phyloP scores from a whole-genome alignment of 371 early-diverging fungal species.

The Rhizopus stolonifer region DNA sequence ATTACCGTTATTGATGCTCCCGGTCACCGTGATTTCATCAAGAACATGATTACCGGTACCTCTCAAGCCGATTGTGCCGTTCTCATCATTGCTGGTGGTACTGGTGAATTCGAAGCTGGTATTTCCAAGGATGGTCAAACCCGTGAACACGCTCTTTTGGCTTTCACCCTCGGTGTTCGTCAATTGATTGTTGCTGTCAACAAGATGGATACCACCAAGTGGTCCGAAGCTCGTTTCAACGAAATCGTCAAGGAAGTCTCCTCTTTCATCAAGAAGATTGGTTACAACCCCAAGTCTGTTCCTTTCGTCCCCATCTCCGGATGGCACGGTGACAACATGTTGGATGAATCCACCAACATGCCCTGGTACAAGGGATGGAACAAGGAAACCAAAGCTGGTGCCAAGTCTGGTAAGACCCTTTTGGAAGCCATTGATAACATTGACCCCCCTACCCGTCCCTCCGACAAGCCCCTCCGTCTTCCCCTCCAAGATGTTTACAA shows the following conservation, averaged over 20 bases:
- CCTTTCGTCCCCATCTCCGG: constrained; percentile 97
- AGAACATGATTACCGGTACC: constrained; percentile 99
- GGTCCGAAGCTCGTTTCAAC: constrained; percentile 90
- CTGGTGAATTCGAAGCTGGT: constrained; percentile 98
- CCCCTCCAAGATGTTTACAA: constrained; percentile 98
- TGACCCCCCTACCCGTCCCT: constrained; percentile 89
- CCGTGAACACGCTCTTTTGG: constrained; percentile 98
- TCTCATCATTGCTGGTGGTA: constrained; percentile 92
- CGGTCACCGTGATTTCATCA: constrained; percentile 99
- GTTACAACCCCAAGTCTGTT: constrained; percentile 88
- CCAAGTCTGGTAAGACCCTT: constrained; percentile 84
- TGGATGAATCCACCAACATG: constrained; percentile 90
- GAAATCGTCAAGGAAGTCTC: constrained; percentile 93
- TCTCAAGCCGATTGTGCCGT: constrained; percentile 93
- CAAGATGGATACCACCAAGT: constrained; percentile 98
- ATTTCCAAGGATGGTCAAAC: constrained; percentile 99
- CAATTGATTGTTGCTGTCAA: constrained; percentile 97
- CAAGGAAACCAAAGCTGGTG: constrained; percentile 88
- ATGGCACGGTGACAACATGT: constrained; percentile 97
- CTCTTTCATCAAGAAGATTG: constrained; percentile 94
- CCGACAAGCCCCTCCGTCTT: constrained; percentile 96
- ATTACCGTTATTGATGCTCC: constrained; percentile 98
- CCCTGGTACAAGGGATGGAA: constrained; percentile 95
- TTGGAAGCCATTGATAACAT: constrained; percentile 93
- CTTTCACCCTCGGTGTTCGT: constrained; percentile 95